Conservation (phyloP, 192 early-diverging fungal species). For the Rhizophlyctis rosea region DNA sequence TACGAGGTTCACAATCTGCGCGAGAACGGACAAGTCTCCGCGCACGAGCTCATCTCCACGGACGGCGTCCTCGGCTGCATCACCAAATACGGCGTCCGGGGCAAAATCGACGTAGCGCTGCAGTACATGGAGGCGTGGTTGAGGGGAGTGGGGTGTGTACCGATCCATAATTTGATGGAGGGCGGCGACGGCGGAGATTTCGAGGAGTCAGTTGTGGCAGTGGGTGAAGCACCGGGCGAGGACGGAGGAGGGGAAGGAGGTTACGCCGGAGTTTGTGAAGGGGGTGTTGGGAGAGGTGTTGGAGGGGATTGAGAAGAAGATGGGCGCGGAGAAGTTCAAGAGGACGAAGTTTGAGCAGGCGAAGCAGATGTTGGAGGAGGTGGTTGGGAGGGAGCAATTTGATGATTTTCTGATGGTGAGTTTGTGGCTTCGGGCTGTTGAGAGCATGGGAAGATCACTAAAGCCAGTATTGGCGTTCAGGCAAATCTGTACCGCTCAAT, state of each 20-base stretch:
- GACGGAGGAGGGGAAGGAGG: slow-evolving; percentile 74
- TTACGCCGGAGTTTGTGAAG: slow-evolving; percentile 75
- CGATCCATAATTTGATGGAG: slow-evolving; percentile 98
- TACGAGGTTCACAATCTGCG: slow-evolving; percentile 93
- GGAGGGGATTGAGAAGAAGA: slow-evolving; percentile 44
- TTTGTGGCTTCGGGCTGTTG: background rate
- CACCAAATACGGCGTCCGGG: slow-evolving; percentile 86
- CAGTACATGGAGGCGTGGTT: slow-evolving; percentile 97
- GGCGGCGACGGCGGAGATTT: slow-evolving; percentile 98
- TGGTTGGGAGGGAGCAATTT: slow-evolving; percentile 80
- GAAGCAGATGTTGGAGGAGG: slow-evolving; percentile 65
- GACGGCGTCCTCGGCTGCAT: slow-evolving; percentile 53
- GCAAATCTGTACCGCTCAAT: background rate
- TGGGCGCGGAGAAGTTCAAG: slow-evolving; percentile 62
- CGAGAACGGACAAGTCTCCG: slow-evolving; percentile 84
- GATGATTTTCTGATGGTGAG: slow-evolving; percentile 85
- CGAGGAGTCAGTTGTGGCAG: slow-evolving; percentile 95
- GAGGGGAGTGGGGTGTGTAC: slow-evolving; percentile 92
- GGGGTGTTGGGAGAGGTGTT: slow-evolving; percentile 86
- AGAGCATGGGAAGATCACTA: background rate
- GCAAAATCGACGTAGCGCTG: slow-evolving; percentile 88
- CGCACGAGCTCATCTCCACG: slow-evolving; percentile 74
- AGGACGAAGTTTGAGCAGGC: slow-evolving; percentile 64
- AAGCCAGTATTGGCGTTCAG: background rate
- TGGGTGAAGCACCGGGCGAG: slow-evolving; percentile 86